These are phyloP conservation scores for Rutstroemia sydowiana DNA, from an alignment of 2,329 filamentous ascomycete genomes.

Conservation along the genomic window DNA sequence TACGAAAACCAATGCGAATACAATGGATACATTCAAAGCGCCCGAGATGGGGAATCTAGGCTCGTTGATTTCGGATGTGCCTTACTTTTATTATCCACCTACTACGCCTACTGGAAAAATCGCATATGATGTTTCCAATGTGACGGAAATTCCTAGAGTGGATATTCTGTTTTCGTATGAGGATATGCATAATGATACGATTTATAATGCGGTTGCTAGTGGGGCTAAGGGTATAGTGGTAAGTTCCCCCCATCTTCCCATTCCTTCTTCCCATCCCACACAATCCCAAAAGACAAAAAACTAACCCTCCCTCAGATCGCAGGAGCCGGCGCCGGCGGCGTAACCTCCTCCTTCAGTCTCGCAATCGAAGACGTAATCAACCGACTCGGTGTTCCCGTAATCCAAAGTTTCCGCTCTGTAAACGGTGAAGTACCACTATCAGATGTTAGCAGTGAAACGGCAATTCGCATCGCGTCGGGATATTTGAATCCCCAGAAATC, in stretches of 20 bases:
- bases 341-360: conserved; percentile 33
- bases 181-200: conserved; percentile 41
- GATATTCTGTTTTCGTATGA: conserved; percentile 51
- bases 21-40: conserved; percentile 54
- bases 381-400: conserved; percentile 40
- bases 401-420: conserved; percentile 44
- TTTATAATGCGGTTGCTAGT: conserved; percentile 39
- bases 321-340: conserved; percentile 47
- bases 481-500: conserved; percentile 50
- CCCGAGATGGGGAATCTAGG: conserved; percentile 51
- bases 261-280: background rate
- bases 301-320: conserved; percentile 32
- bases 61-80: conserved; percentile 48
- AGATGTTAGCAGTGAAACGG: conserved; percentile 16
- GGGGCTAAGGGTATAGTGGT: conserved; percentile 47
- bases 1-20: conserved; percentile 56
- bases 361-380: conserved; percentile 39
- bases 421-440: conserved; percentile 33
- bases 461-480: conserved; percentile 37
- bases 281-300: background rate
- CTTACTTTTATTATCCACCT: conserved; percentile 53
- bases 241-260: background rate
- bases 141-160: conserved; percentile 41
- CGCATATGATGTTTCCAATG: conserved; percentile 35
- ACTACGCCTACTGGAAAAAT: conserved; percentile 40